Base-by-base conservation (phyloP, 208 protist genomes). In the Naegleria lovaniensis region DNA sequence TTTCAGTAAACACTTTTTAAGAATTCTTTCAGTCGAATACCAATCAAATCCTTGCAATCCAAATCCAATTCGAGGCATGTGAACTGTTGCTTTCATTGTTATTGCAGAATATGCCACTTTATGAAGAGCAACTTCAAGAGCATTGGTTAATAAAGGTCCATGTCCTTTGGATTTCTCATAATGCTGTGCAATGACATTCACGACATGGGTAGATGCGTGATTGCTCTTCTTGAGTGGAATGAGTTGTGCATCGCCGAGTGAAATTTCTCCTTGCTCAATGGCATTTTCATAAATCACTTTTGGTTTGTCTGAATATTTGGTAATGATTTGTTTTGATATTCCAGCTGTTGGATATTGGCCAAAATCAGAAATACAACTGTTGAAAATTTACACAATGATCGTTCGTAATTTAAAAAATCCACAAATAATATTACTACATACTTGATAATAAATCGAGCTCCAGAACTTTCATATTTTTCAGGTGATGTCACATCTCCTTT, bases 61-160 rank as follows among this genome's bases (percentile, higher is more conserved):
- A 51, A n/a, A 88, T 33, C 84, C 84, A 38, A 88, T 88, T 55
- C 84, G 51, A 0, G 84, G 84, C n/a, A 88, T 39, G 41, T 88
- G 84, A 36, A 88, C 84, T 33, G 41, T 39, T 19, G 84, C 84
- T 22, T 41, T 16, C 0, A 39, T 41, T 9, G 38, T 84, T 0
- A 84, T 5, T n/a, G 84, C 84, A 58, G 39, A 0, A 58, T 58
- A 88, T 1, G 19, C 11, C 0, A 88, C 84, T 58, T 88, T 88
- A 2, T 52, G 29, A 0, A 88, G n/a, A 38, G 84, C 41, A n/a
- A 19, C 13, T 16, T 88, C 41, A 16, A 88, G n/a, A 19, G 84
- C 39, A 58, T 5, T 38, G 9, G 36, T n/a, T 16, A 58, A 19
- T 38, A 88, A 58, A 58, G 36, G 36, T 19, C 84, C 41, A 36